Evolutionary conservation across 2,329 filamentous ascomycete species (phyloP).

Genomic region (Fusarium equiseti): DNA sequence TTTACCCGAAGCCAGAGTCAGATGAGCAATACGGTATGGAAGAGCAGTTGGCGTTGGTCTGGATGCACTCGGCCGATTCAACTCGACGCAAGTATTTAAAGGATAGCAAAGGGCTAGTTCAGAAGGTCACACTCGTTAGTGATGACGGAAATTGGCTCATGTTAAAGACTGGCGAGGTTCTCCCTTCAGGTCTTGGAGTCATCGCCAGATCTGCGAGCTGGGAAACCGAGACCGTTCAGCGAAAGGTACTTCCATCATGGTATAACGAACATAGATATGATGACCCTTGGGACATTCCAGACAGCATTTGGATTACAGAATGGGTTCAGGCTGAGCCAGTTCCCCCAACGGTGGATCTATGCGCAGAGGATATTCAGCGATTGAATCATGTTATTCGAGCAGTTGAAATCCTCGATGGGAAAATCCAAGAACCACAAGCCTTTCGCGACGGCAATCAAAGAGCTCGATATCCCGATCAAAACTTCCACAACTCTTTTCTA

Average conservation of each 20-base stretch:
- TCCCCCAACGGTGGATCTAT: neutral
- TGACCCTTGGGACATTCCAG: neutral
- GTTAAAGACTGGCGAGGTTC: neutral
- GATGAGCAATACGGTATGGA: neutral
- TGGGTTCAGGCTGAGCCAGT: neutral
- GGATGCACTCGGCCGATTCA: neutral
- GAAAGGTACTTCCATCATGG: neutral
- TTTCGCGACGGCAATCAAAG: neutral
- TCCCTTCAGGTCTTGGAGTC: neutral
- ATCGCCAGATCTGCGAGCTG: neutral
- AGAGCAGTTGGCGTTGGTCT: neutral
- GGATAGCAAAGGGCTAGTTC: neutral
- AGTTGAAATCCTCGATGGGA: neutral
- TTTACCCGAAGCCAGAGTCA: neutral
- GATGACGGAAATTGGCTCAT: neutral
- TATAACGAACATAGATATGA: neutral
- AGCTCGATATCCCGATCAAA: neutral
- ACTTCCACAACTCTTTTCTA: fast-evolving
- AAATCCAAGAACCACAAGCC: neutral
- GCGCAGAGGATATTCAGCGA: neutral
- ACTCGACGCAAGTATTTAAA: neutral
- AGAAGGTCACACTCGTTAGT: neutral
- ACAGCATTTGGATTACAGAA: neutral
- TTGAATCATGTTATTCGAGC: neutral
- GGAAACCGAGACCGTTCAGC: neutral